phyloP scores from a whole-genome alignment of 208 protist genomes.

The Leishmania amazonensis region DNA sequence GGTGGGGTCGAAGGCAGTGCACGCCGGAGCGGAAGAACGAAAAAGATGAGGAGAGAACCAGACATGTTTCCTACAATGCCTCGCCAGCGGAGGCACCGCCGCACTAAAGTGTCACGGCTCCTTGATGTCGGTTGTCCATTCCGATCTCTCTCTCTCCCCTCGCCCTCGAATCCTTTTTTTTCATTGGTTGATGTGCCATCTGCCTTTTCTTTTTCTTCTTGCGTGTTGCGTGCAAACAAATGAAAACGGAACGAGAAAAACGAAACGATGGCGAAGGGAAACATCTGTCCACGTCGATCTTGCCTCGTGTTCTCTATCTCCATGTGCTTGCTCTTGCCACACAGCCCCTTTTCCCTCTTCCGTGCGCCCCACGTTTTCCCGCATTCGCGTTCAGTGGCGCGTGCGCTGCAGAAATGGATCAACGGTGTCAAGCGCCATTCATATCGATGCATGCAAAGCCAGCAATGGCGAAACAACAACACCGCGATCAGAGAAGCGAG shows the following conservation, averaged over 20 bases:
- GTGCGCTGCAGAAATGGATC: too few relatives aligned
- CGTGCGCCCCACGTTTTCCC: too few relatives aligned
- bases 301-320: neutral
- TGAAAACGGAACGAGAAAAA: neutral
- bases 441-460: too few relatives aligned
- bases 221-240: too few relatives aligned
- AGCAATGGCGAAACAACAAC: too few relatives aligned
- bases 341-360: neutral
- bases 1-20: neutral
- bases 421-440: too few relatives aligned
- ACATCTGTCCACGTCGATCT: neutral
- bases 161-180: too few relatives aligned
- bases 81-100: neutral
- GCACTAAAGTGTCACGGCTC: neutral
- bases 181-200: too few relatives aligned
- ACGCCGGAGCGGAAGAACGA: neutral
- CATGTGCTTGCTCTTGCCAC: neutral
- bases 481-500: too few relatives aligned
- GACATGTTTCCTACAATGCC: neutral
- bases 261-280: neutral
- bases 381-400: too few relatives aligned
- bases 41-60: neutral
- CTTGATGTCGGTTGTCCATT: neutral
- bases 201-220: neutral
- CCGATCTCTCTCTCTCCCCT: neutral